phyloP scores from a whole-genome alignment of 179 eudicot species.

The Pouteria campechiana region DNA sequence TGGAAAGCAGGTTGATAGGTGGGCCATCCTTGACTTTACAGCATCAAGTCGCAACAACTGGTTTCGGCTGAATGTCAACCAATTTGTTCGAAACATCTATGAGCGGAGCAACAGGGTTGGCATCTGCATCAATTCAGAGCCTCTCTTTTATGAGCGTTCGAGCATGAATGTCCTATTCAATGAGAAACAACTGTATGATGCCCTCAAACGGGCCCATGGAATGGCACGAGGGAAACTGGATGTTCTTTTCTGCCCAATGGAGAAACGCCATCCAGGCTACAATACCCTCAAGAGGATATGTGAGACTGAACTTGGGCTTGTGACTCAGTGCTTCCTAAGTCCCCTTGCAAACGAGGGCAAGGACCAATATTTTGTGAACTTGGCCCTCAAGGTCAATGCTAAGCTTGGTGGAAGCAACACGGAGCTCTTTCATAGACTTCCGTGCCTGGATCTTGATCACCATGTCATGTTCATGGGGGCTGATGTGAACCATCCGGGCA shows the following conservation, averaged over 20 bases:
- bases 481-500: conserved; percentile 67
- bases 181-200: conserved; percentile 7
- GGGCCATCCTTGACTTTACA: conserved; percentile 52
- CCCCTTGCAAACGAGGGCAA: conserved; percentile 19
- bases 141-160: conserved; percentile 4
- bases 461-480: conserved; percentile 64
- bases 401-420: conserved; percentile 71
- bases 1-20: conserved; percentile 33
- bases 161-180: conserved; percentile 15
- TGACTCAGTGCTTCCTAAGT: conserved; percentile 55
- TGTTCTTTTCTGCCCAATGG: conserved; percentile 55
- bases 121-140: conserved; percentile 21
- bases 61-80: conserved; percentile 3
- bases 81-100: conserved; percentile 21
- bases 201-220: conserved; percentile 14
- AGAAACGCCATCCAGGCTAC: conserved; percentile 27
- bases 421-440: conserved; percentile 31
- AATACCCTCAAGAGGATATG: conserved; percentile 49
- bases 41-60: background rate
- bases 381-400: conserved; percentile 59
- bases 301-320: conserved; percentile 44
- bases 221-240: conserved; percentile 21
- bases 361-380: conserved; percentile 45
- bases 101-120: conserved; percentile 31
- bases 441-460: conserved; percentile 21